Evolutionary conservation across 345 rosid genomes (phyloP).

Genomic region (Boechera retrofracta): DNA sequence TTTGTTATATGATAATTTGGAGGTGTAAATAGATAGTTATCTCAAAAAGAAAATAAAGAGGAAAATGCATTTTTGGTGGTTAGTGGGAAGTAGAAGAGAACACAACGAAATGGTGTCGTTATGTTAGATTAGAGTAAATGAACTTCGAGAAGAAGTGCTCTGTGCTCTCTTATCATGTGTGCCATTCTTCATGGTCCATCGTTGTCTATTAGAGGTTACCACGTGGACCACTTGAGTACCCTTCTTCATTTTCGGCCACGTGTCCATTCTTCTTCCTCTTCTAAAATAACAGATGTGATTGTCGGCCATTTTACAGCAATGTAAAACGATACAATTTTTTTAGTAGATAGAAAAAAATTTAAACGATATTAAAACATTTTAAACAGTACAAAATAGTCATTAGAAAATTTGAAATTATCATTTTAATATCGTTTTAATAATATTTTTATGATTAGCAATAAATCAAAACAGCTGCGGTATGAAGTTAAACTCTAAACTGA

Average conservation of each 20-base stretch:
- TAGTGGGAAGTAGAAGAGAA: slow-evolving; percentile 1
- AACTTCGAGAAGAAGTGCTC: slow-evolving; percentile 22
- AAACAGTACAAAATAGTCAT: no score
- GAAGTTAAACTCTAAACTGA: no score
- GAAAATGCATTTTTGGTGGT: slow-evolving; percentile 14
- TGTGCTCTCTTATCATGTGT: slow-evolving; percentile 12
- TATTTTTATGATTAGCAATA: no score
- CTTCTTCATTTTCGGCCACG: background rate
- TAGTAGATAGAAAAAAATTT: no score
- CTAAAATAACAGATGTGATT: background rate
- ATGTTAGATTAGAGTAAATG: background rate
- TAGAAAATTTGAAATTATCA: no score
- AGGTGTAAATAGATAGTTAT: no score
- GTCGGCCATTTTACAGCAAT: background rate
- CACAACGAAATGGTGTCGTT: slow-evolving; percentile 16
- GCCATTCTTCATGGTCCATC: slow-evolving; percentile 20
- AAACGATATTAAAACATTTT: no score
- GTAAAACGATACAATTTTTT: no score
- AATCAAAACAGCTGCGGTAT: no score
- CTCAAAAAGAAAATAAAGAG: background rate
- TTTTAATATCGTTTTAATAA: no score
- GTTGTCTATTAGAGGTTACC: background rate
- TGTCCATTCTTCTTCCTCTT: background rate
- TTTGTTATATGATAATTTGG: no score
- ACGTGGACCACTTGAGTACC: background rate